Percentiles rank a stretch among this genome's conserved stretches.
These are phyloP conservation scores for Plasmodium malariae DNA, from an alignment of 169 alveolate genomes.

Conservation along the genomic window DNA sequence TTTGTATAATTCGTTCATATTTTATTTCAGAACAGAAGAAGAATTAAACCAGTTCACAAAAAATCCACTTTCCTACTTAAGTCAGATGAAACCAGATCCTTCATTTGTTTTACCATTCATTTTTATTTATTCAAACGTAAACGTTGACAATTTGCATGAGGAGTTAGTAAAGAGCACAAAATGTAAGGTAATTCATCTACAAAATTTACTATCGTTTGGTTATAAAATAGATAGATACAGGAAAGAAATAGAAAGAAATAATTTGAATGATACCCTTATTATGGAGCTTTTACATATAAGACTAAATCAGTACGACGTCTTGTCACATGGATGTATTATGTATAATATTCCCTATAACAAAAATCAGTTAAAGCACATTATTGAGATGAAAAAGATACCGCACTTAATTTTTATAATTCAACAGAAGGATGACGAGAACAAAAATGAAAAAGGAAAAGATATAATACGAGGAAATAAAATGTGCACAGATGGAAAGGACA, in stretches of 20 bases:
- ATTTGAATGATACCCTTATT: conserved; percentile 4
- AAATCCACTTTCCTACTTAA: conserved; percentile 34
- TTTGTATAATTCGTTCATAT: conserved; percentile 38
- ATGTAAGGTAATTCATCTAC: conserved; percentile 26
- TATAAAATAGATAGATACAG: conserved; percentile 21
- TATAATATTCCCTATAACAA: conserved; percentile 45
- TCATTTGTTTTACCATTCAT: conserved; percentile 52
- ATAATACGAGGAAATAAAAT: background rate
- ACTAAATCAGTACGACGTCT: conserved; percentile 50
- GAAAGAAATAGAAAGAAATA: conserved; percentile 1
- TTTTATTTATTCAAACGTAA: conserved; percentile 12
- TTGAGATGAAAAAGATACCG: conserved; percentile 20
- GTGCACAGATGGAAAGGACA: background rate
- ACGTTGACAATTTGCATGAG: background rate
- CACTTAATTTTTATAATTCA: conserved; percentile 51
- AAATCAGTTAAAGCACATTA: conserved; percentile 6
- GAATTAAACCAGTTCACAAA: conserved; percentile 26
- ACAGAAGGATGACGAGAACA: background rate
- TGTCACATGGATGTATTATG: conserved; percentile 68
- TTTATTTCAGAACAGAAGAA: conserved; percentile 51
- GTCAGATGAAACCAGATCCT: conserved; percentile 48
- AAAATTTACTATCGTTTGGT: conserved; percentile 49
- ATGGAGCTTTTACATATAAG: conserved; percentile 33
- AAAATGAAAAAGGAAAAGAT: background rate
- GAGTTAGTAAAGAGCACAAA: conserved; percentile 33